Base-by-base conservation (phyloP, 805 yeast genomes). In the Ogataea siamensis region DNA sequence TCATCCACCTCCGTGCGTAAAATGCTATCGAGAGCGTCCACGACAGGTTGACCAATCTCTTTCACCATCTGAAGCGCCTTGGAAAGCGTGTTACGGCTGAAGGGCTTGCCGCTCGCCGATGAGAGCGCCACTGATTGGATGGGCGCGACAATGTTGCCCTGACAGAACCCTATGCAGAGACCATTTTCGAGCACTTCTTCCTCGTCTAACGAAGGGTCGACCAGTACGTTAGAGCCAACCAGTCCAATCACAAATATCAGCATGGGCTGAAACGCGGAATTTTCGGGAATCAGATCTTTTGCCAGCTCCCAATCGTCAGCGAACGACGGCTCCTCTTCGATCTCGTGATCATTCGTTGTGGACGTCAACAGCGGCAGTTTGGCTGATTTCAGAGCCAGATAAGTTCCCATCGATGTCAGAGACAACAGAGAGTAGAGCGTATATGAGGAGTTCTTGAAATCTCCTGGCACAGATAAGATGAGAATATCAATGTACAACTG, bases 181-280 rank as follows among this genome's bases (percentile, higher is more conserved):
- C 96, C 96, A 42, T 85, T 82, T 47, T 91, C 96, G 42, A 88
- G 71, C 2, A 89, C 95, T 44, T 80, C 85, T 57, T 86, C 89
- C 60, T 91, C 99, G 42, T 82, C 85, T n/a, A 76, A 66, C 1
- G 94, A 80, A 0, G 99, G 98, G 56, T 91, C 99, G 17, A 89
- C 67, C 16, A 87, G 61, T 7, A 81, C 72, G 35, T 78, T 78
- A 10, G 67, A 54, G 1, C 91, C 95, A 0, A 87, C 76, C 5
- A 84, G 67, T 0, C 95, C 95, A 18, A 83, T 62, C 0, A 91
- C 76, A 49, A 93, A 78, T 25, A 86, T 64, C 12, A 91, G 60
- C 0, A 97, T 95, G 0, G 94, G 91, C 30, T 74, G 70, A 61
- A 76, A 76, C 2, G 42, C 32, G 1, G 62, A 51, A 21, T 58